Conservation (phyloP, 2,329 filamentous ascomycete genomes). For the Epichloe sylvatica region DNA sequence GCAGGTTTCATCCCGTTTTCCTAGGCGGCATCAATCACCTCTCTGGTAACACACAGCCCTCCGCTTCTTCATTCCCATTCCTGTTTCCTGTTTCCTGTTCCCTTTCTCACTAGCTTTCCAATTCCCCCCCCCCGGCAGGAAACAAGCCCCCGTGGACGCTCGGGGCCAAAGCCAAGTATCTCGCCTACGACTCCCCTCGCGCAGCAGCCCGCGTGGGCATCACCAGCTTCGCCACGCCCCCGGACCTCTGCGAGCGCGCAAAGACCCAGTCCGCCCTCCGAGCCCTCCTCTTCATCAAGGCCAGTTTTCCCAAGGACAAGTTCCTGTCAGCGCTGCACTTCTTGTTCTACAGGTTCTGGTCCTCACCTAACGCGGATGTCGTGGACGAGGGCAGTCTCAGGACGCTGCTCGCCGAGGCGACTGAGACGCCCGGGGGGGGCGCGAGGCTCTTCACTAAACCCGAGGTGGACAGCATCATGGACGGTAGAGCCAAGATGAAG, state of each 20-base stretch:
- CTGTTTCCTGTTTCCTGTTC: no score
- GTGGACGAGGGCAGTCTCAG: constrained; percentile 41
- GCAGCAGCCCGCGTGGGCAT: constrained; percentile 25
- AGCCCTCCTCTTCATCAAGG: constrained; percentile 52
- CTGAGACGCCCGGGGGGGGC: constrained; percentile 12
- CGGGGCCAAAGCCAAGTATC: constrained; percentile 51
- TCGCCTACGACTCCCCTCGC: constrained; percentile 26
- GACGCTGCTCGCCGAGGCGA: constrained; percentile 20
- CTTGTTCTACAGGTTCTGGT: constrained; percentile 50
- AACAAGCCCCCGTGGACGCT: constrained; percentile 65
- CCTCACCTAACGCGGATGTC: constrained; percentile 42
- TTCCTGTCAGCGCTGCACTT: constrained; percentile 41
- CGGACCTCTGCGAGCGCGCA: constrained; percentile 28
- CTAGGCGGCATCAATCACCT: constrained; percentile 51
- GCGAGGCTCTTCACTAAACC: constrained; percentile 30
- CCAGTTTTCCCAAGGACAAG: constrained; percentile 30
- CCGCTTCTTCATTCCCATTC: neutral
- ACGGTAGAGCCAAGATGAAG: constrained; percentile 33
- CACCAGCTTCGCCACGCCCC: constrained; percentile 22
- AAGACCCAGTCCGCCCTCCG: constrained; percentile 45
- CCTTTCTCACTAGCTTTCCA: neutral
- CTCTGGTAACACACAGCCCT: constrained; percentile 29
- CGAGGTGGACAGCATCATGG: constrained; percentile 43
- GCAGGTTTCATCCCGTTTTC: constrained; percentile 57
- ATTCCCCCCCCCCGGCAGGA: constrained; percentile 25